phyloP scores from a whole-genome alignment of 768 basidiomycete species.

The Lactarius tabidus region DNA sequence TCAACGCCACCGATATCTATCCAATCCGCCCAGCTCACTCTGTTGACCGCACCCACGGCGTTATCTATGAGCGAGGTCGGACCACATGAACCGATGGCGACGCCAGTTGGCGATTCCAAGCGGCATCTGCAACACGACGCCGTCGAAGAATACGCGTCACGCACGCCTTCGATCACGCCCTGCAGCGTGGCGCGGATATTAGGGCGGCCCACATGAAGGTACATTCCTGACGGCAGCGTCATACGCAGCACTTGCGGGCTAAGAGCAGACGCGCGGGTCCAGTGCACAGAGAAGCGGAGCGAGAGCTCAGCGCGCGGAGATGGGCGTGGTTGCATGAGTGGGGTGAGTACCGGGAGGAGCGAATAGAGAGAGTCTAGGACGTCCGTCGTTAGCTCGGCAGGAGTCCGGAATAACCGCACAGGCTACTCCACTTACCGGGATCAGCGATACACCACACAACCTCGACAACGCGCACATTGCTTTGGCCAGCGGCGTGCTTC shows the following conservation, averaged over 20 bases:
- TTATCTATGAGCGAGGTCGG: slow-evolving; percentile 40
- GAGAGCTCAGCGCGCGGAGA: slow-evolving; percentile 29
- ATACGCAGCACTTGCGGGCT: slow-evolving; percentile 23
- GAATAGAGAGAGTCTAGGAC: slow-evolving; percentile 35
- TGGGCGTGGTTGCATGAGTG: slow-evolving; percentile 36
- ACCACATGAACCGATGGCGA: slow-evolving; percentile 43
- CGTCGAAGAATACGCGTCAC: slow-evolving; percentile 23
- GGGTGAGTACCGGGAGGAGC: slow-evolving; percentile 37
- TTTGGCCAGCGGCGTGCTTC: slow-evolving; percentile 34
- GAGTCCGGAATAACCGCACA: neutral
- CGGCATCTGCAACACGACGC: slow-evolving; percentile 3
- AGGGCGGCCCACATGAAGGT: slow-evolving; percentile 32
- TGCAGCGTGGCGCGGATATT: slow-evolving; percentile 27
- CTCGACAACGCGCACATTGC: slow-evolving; percentile 44
- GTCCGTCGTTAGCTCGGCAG: slow-evolving; percentile 20
- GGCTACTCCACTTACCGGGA: slow-evolving; percentile 35
- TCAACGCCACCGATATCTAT: slow-evolving; percentile 26
- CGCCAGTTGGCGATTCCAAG: slow-evolving; percentile 28
- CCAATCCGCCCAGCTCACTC: slow-evolving; percentile 31
- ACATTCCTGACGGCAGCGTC: slow-evolving; percentile 31
- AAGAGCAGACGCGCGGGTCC: slow-evolving; percentile 38
- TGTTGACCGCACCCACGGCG: slow-evolving; percentile 34
- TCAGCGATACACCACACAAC: slow-evolving; percentile 51
- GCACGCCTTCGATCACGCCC: slow-evolving; percentile 28
- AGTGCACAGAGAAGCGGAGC: slow-evolving; percentile 41